Evolutionary conservation across 495 filamentous ascomycete genomes (phyloP), one percentile per base, ranked within the genome.

Genomic region (Cercophora scortea): DNA sequence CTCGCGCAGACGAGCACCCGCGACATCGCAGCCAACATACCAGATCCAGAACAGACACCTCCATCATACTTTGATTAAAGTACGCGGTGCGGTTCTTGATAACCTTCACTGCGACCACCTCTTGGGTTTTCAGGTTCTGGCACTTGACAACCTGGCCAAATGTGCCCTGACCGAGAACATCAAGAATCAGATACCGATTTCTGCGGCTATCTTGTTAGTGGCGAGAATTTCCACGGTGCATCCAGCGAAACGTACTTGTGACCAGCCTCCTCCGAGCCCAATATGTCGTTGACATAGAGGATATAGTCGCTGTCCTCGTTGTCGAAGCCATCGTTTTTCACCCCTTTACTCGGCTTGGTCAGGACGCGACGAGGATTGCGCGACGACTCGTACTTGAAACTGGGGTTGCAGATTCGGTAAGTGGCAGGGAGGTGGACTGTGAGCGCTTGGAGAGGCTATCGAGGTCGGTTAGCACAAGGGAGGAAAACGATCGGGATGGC

Each of bases 1-100:
- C 32, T 36, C 11, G 15, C 16, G 18, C 39, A 10, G 32, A 34
- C 16, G 40, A 49, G 15, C 32, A 8, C 34, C 38, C 34, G 17
- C 32, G 47, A 18, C 13, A 5, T 32, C 2, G 8, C 12, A 38
- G 40, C 38, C 15, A 45, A 55, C 84, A 53, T 79, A 96, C 91
- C 77, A 99, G 65, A 68, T 99, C 94, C 32, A 99, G 74, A 8
- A 99, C 94, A 8, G 94, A 99, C 32, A 99, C 94, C 61, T 99
- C 94, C 94, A 99, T 99, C 94, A 99, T 99, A 67, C 94, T 99
- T 69, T 99, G 94, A 63, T 99, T 99, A 76, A 99, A 99, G 63
- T 99, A 99, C 15, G 94, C 94, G 0, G 93, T 97, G 66, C 94
- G 83, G 67, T 99, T 99, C 70, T 99, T 99, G 72, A 99, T 92